Conservation (phyloP, 1,284 basidiomycete genomes). For the Caloboletus inedulis region DNA sequence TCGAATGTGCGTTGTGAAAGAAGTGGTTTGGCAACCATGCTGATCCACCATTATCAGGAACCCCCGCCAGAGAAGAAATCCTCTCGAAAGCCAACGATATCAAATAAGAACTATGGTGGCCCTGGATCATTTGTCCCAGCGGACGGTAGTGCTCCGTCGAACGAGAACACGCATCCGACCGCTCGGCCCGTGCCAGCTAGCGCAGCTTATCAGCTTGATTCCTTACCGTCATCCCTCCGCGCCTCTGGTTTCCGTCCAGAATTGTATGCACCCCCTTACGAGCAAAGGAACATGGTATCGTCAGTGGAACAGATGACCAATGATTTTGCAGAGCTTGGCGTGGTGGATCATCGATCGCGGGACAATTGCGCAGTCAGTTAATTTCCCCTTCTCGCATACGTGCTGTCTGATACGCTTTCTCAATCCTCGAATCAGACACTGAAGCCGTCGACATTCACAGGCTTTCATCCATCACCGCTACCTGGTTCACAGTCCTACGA, state of each 20-base stretch:
- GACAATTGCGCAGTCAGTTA: slow-evolving; percentile 64
- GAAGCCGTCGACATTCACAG: slow-evolving; percentile 42
- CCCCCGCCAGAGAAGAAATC: slow-evolving; percentile 68
- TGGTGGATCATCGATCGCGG: slow-evolving; percentile 50
- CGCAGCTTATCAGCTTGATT: slow-evolving; percentile 46
- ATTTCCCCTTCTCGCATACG: background rate
- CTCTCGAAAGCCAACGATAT: slow-evolving; percentile 47
- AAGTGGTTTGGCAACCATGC: background rate
- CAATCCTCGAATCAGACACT: slow-evolving; percentile 37
- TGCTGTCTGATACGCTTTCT: slow-evolving; percentile 13
- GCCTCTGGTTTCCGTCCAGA: slow-evolving; percentile 61
- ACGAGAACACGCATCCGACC: slow-evolving; percentile 22
- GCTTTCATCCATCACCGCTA: slow-evolving; percentile 33
- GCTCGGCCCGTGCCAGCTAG: slow-evolving; percentile 39
- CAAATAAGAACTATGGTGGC: slow-evolving; percentile 67
- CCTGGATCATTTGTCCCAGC: slow-evolving; percentile 70
- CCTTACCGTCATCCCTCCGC: slow-evolving; percentile 55
- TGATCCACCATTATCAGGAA: slow-evolving; percentile 45
- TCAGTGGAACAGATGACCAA: slow-evolving; percentile 51
- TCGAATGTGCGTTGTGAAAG: slow-evolving; percentile 73
- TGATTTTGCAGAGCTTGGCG: slow-evolving; percentile 63
- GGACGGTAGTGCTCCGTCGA: slow-evolving; percentile 37
- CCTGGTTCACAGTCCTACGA: slow-evolving; percentile 32
- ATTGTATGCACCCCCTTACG: slow-evolving; percentile 75
- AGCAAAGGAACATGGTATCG: slow-evolving; percentile 38